These are phyloP conservation scores for Lentinula lateritia DNA, from an alignment of 768 basidiomycete species.

Conservation along the genomic window DNA sequence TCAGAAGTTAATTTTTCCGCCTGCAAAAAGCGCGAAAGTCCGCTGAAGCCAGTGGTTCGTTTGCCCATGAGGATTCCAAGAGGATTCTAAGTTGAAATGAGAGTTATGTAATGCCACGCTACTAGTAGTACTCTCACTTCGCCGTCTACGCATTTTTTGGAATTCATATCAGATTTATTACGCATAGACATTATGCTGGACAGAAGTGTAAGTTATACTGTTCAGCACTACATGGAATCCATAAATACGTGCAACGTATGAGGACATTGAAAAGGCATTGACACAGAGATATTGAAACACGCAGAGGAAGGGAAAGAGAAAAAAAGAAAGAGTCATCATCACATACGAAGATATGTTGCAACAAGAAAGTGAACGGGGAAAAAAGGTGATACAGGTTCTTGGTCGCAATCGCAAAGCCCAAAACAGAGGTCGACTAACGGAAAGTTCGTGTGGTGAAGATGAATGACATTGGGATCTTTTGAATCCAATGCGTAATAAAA, in stretches of 20 bases:
- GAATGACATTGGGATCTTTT: neutral
- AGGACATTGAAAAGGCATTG: neutral
- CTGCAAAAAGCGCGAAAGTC: neutral
- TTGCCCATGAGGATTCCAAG: neutral
- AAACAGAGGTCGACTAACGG: neutral
- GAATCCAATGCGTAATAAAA: constrained; percentile 2
- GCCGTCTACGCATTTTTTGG: too few relatives aligned
- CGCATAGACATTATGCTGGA: neutral
- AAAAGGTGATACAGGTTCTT: neutral
- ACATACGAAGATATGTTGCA: neutral
- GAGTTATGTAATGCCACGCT: neutral
- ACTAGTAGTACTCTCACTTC: too few relatives aligned
- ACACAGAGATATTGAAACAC: neutral
- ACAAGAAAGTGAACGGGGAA: neutral
- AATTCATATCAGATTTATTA: neutral
- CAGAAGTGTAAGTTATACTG: neutral
- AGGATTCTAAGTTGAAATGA: neutral
- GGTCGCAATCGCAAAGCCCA: constrained; percentile 8
- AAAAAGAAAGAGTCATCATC: neutral
- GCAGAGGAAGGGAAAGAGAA: neutral
- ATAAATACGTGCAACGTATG: constrained; percentile 9
- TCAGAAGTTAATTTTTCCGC: neutral
- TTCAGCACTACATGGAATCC: constrained; percentile 5
- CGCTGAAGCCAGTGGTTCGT: neutral
- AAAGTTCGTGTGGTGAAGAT: neutral